phyloP scores from a whole-genome alignment of 2,329 filamentous ascomycete species.

The Chaetomium olivaceum region DNA sequence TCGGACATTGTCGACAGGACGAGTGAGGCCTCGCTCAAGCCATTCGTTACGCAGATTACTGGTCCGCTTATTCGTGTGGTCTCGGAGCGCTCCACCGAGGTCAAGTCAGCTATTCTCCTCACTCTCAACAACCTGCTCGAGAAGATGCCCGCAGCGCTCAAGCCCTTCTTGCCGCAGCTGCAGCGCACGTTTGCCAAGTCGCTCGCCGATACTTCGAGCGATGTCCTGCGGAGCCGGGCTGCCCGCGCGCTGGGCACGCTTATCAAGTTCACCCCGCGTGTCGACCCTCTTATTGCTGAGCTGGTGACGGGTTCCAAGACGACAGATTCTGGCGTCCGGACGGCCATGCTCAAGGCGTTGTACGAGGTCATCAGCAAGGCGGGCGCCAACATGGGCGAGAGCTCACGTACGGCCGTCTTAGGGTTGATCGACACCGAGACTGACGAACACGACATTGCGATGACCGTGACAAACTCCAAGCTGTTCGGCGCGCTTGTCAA shows the following conservation, averaged over 20 bases:
- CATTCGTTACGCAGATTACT: conserved; percentile 96
- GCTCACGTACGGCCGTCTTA: conserved; percentile 82
- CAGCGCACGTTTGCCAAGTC: conserved; percentile 97
- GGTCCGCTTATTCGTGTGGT: conserved; percentile 97
- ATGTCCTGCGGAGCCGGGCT: conserved; percentile 80
- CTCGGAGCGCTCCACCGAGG: conserved; percentile 91
- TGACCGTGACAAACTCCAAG: conserved; percentile 87
- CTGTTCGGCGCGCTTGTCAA: conserved; percentile 87
- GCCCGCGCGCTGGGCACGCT: conserved; percentile 92
- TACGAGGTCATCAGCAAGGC: conserved; percentile 97
- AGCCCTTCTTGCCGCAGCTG: conserved; percentile 94
- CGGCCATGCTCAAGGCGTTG: conserved; percentile 94
- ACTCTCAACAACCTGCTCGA: conserved; percentile 93
- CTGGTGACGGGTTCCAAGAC: conserved; percentile 96
- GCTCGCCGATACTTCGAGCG: conserved; percentile 88
- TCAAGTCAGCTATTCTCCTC: conserved; percentile 90
- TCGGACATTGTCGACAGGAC: conserved; percentile 95
- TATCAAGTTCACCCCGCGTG: conserved; percentile 91
- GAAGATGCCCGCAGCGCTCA: conserved; percentile 93
- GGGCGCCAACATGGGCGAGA: conserved; percentile 90
- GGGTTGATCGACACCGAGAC: conserved; percentile 83
- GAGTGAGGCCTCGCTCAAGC: conserved; percentile 81
- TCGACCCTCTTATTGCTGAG: conserved; percentile 90
- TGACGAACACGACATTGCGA: conserved; percentile 71
- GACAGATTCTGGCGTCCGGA: conserved; percentile 79